Conservation (phyloP, 139 green algal species). For the Chlamydomonas eustigma region DNA sequence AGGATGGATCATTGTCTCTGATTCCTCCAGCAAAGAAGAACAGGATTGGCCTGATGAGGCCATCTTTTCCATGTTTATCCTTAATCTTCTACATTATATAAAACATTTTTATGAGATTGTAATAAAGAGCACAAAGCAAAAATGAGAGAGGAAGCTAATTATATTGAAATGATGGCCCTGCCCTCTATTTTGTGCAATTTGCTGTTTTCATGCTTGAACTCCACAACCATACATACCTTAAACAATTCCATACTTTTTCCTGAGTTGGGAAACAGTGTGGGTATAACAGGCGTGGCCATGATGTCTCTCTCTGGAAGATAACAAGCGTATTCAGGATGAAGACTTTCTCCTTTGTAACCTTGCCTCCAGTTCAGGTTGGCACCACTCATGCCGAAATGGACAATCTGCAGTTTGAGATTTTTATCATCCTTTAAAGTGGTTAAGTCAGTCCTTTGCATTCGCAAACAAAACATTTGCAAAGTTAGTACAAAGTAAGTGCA, state of each 20-base stretch:
- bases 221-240: neutral
- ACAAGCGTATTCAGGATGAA: conserved; percentile 5
- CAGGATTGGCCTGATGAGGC: conserved; percentile 22
- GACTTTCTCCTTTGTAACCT: neutral
- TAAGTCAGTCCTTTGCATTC: too few species aligned
- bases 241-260: conserved; percentile 1
- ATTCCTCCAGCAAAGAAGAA: conserved; percentile 37
- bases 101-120: too few species aligned
- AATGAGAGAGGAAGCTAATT: too few species aligned
- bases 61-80: too few species aligned
- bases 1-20: neutral
- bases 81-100: too few species aligned
- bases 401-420: conserved; percentile 13
- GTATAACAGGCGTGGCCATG: conserved; percentile 12
- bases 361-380: neutral
- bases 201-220: too few species aligned
- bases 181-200: too few species aligned
- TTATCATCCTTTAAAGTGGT: too few species aligned
- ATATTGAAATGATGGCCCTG: too few species aligned
- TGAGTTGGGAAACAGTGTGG: neutral
- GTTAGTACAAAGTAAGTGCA: too few species aligned
- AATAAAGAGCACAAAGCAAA: too few species aligned
- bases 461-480: too few species aligned
- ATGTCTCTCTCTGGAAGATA: conserved; percentile 18
- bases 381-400: conserved; percentile 16